Base-by-base conservation (phyloP, 495 filamentous ascomycete species). In the Letharia lupina region DNA sequence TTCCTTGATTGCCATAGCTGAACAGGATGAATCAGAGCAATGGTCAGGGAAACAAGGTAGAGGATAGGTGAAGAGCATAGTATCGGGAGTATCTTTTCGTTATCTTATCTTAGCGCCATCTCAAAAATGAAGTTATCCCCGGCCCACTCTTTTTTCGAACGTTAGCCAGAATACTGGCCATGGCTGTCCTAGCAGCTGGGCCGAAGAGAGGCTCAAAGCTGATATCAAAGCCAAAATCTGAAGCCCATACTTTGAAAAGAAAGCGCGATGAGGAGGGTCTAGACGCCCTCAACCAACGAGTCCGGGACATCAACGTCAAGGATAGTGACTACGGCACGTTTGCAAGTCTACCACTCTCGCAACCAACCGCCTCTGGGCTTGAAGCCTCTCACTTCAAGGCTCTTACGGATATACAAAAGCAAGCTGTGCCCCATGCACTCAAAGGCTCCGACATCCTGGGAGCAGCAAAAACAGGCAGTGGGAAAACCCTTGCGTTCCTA, bases 401-500 rank as follows among this genome's bases (percentile, higher is more conserved):
- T 20, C 79, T 97, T 61, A 99, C 95, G 48, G 91, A 96, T 67
- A 91, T 99, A 70, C 94, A 99, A 76, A 85, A 85, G 45, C 87
- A 87, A 75, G 91, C 91, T 28, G 88, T 99, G 70, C 90, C 88
- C 10, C 81, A 89, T 61, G 93, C 89, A 7, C 81, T 99, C 65
- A 91, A 95, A 77, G 92, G 91, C 61, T 78, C 80, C 33, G 95
- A 99, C 72, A 88, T 97, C 44, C 88, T 99, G 61, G 94, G 94
- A 52, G 94, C 95, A 33, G 94, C 94, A 50, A 97, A 96, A 76
- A 99, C 94, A 2, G 94, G 94, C 57, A 93, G 89, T 76, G 94
- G 94, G 66, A 99, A 99, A 78, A 99, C 94, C 0, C 79, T 99
- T 48, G 89, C 95, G 6, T 99, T 99, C 74, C 76, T 99, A 15